Evolutionary conservation across 257 asterid genomes (phyloP), one percentile per base, ranked within the genome.

Genomic region (Nemophila menziesii): DNA sequence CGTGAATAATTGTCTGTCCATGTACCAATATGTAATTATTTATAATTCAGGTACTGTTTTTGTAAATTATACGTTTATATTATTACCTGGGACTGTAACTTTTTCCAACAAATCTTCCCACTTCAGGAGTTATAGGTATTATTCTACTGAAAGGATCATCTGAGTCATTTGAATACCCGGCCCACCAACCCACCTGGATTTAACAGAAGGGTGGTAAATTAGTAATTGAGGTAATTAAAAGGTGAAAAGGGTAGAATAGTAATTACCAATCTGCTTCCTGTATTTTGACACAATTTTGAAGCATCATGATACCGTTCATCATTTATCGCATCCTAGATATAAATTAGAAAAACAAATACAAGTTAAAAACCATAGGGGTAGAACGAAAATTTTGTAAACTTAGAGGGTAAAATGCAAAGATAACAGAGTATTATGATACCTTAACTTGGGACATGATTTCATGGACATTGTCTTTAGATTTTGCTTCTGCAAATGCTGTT

Each of bases 181-280:
- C 96, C 98, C 98, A 89, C 98, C 98, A 89, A 51, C 98, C 98
- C 64, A 84, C 85, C 98, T 89, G 71, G 48, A 52, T 26, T 26
- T 47, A 34, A 41, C 39, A 19, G 21, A 43, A n/a, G n/a, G n/a
- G n/a, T n/a, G n/a, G 8, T 20, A 21, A 15, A 13, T 41, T 26
- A 43, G 14, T 36, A 1, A n/a, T n/a, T n/a, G n/a, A n/a, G n/a
- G n/a, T n/a, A n/a, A n/a, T n/a, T n/a, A n/a, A n/a, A n/a, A 46
- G 51, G 18, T 13, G 34, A 48, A 8, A 51, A 23, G n/a, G n/a
- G n/a, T 18, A 39, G 57, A 46, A 19, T 54, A 57, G 48, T 43
- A 43, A 43, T 65, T 76, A 89, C 98, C 95, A 84, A 78, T 18
- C 95, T 93, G 68, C 95, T 84, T 72, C 90, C 94, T 5, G 95